Conservation (phyloP, 768 basidiomycete species). For the Amanita phalloides region DNA sequence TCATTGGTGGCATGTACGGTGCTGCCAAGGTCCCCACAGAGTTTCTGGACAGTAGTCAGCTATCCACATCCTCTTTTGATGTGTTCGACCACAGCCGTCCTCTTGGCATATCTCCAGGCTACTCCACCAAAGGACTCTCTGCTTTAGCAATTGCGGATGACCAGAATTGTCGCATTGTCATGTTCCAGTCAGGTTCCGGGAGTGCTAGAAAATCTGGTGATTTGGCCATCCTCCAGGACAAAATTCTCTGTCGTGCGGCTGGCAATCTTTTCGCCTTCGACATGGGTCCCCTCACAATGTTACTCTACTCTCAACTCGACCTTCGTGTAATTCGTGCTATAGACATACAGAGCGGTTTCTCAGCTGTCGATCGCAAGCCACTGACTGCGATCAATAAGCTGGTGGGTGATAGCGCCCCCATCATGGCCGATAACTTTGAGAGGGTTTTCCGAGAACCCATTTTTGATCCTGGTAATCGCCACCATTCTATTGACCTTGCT, state of each 20-base stretch:
- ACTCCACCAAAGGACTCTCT: conserved; percentile 30
- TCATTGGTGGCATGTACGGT: background rate
- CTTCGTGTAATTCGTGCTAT: conserved; percentile 38
- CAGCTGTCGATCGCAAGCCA: conserved; percentile 27
- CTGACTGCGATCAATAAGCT: conserved; percentile 28
- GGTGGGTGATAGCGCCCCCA: conserved; percentile 24
- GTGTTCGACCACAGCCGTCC: conserved; percentile 25
- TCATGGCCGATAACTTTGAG: conserved; percentile 26
- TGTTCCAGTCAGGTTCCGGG: conserved; percentile 16
- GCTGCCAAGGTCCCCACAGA: background rate
- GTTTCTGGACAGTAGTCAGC: background rate
- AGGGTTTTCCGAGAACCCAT: conserved; percentile 24
- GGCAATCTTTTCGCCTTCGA: conserved; percentile 45
- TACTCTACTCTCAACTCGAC: conserved; percentile 30
- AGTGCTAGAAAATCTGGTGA: background rate
- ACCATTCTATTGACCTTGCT: conserved; percentile 24
- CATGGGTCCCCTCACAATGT: conserved; percentile 37
- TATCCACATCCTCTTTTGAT: conserved; percentile 8
- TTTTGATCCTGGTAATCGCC: conserved; percentile 21
- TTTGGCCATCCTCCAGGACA: conserved; percentile 24
- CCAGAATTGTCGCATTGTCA: conserved; percentile 22
- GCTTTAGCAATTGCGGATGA: conserved; percentile 36
- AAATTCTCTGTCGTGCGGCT: conserved; percentile 31
- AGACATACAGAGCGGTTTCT: conserved; percentile 46
- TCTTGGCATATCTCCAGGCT: conserved; percentile 43